A percentile compares a stretch with the other conserved stretches of the same genome.
phyloP scores from a whole-genome alignment of 2,329 filamentous ascomycete genomes.

The Sordariomycetes sp. region DNA sequence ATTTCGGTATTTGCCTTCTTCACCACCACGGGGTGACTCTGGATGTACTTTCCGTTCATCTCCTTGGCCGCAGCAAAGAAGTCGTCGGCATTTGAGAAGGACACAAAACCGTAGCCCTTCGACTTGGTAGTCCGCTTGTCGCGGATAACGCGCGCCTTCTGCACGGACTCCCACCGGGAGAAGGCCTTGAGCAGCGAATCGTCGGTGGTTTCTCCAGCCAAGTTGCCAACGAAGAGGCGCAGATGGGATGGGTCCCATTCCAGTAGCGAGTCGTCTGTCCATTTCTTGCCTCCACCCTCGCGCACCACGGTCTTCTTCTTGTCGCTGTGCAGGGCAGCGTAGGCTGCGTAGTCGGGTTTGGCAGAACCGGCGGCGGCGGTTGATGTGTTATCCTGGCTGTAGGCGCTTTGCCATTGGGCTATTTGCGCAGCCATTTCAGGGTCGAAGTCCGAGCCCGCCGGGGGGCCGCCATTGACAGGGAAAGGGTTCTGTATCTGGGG shows the following conservation, averaged over 20 bases:
- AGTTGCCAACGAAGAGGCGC: constrained; percentile 90
- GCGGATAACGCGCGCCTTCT: constrained; percentile 86
- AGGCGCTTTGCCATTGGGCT: constrained; percentile 90
- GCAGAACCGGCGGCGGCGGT: constrained; percentile 15
- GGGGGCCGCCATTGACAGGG: constrained; percentile 42
- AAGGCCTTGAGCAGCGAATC: constrained; percentile 94
- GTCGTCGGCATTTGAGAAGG: constrained; percentile 89
- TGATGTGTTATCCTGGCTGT: constrained; percentile 53
- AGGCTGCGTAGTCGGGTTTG: constrained; percentile 25
- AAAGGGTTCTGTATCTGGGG: constrained; percentile 79
- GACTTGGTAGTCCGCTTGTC: constrained; percentile 96
- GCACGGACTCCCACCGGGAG: constrained; percentile 73
- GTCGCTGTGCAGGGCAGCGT: constrained; percentile 31
- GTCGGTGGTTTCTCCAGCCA: constrained; percentile 95
- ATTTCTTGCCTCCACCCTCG: constrained; percentile 82
- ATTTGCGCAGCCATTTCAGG: constrained; percentile 86
- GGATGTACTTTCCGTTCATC: constrained; percentile 99
- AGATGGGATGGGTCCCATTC: constrained; percentile 96
- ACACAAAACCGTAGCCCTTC: constrained; percentile 93
- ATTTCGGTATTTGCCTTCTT: constrained; percentile 89
- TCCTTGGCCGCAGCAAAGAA: constrained; percentile 95
- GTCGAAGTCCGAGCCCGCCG: constrained; percentile 40
- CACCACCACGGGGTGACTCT: constrained; percentile 85
- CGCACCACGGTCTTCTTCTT: constrained; percentile 83
- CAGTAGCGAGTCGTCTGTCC: constrained; percentile 79